These are phyloP conservation scores for Anastatica hierochuntica DNA, from an alignment of 345 rosid genomes.

Conservation along the genomic window DNA sequence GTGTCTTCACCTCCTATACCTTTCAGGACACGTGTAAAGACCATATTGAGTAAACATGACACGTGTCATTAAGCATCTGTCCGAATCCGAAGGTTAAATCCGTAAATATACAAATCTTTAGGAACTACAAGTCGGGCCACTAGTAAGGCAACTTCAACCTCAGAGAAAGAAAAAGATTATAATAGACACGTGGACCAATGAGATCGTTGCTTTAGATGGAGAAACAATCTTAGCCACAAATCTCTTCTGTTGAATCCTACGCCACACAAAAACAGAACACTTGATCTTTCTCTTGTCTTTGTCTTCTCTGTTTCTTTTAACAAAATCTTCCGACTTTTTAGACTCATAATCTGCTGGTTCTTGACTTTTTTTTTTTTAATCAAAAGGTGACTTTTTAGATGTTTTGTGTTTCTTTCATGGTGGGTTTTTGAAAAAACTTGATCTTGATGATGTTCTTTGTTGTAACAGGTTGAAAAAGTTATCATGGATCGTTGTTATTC, in stretches of 20 bases:
- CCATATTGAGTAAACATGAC: not conserved
- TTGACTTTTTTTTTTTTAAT: no score
- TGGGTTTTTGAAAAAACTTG: no score
- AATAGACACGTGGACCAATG: slow-evolving; percentile 24
- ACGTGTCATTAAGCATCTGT: slow-evolving; percentile 7
- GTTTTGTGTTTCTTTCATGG: no score
- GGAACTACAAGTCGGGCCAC: slow-evolving; percentile 14
- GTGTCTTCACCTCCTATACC: slow-evolving; percentile 14
- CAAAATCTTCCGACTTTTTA: not conserved
- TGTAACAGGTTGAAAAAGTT: slow-evolving; percentile 1
- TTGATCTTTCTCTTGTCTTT: no score
- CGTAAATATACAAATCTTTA: not conserved
- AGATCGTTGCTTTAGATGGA: slow-evolving; percentile 25
- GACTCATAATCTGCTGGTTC: no score
- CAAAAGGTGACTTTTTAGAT: slow-evolving; percentile 13
- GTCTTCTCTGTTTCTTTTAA: no score
- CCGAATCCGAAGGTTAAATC: slow-evolving; percentile 4
- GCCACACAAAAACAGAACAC: not conserved
- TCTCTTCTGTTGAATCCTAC: not conserved
- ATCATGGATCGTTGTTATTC: slow-evolving; percentile 22
- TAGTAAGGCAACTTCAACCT: slow-evolving; percentile 11
- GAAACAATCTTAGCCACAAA: slow-evolving; percentile 20
- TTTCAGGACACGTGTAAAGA: slow-evolving; percentile 1
- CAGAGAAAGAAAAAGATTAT: slow-evolving; percentile 18
- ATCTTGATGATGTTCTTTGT: no score